Conservation (phyloP, 495 filamentous ascomycete species). For the Hypoxylon trugodes region DNA sequence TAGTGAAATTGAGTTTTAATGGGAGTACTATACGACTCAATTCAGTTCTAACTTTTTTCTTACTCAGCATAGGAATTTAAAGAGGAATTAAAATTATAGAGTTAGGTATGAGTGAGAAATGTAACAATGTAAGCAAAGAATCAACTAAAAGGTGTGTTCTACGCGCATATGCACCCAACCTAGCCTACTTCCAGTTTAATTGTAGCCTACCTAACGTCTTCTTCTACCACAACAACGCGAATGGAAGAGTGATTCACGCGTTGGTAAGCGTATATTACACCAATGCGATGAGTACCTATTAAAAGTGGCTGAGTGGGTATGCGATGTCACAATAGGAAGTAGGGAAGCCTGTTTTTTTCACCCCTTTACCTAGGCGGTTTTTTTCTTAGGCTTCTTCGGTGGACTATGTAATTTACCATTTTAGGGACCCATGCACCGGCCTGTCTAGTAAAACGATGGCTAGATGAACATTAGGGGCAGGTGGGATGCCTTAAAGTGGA, state of each 20-base stretch:
- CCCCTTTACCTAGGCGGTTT: slow-evolving; percentile 12
- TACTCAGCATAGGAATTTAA: neutral
- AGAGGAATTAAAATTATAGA: too few relatives aligned
- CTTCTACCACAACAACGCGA: neutral
- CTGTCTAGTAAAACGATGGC: slow-evolving; percentile 17
- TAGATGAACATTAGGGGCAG: slow-evolving; percentile 15
- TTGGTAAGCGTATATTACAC: neutral
- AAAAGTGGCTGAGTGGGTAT: neutral
- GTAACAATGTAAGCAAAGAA: too few relatives aligned
- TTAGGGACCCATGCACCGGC: slow-evolving; percentile 14
- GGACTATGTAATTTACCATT: slow-evolving; percentile 35
- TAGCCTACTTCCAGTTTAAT: too few relatives aligned
- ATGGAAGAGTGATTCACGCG: neutral
- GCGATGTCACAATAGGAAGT: neutral
- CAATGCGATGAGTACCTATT: neutral
- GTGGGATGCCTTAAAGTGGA: slow-evolving; percentile 29
- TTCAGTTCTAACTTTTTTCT: neutral
- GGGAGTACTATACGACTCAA: too few relatives aligned
- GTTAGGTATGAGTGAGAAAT: too few relatives aligned
- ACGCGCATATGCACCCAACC: too few relatives aligned
- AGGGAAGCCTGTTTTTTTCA: too few relatives aligned
- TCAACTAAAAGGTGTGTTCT: too few relatives aligned
- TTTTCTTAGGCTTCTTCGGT: slow-evolving; percentile 7
- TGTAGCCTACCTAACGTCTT: too few relatives aligned
- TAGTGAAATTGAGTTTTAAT: neutral